Conservation (phyloP, 495 filamentous ascomycete genomes). For the Rhypophila decipiens region DNA sequence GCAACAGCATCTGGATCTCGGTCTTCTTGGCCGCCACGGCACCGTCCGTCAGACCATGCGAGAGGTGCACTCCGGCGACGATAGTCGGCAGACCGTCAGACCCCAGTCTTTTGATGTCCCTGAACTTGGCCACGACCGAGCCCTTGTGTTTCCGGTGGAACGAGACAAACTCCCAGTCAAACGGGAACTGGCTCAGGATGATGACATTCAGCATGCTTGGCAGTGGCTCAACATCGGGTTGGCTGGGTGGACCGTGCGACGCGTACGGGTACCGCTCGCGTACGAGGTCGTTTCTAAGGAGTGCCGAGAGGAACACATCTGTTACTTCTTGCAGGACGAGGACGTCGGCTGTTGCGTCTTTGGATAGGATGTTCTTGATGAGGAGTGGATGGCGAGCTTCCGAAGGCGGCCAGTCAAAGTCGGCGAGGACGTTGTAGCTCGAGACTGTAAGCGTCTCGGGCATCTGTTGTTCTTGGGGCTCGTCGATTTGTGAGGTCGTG, state of each 20-base stretch:
- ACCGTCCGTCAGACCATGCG: conserved; percentile 45
- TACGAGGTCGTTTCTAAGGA: conserved; percentile 40
- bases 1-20: conserved; percentile 39
- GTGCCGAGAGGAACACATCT: conserved; percentile 46
- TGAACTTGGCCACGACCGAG: conserved; percentile 38
- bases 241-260: conserved; percentile 43
- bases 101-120: conserved; percentile 15
- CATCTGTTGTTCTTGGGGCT: background rate
- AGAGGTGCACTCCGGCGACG: conserved; percentile 48
- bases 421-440: conserved; percentile 53
- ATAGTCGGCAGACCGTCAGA: conserved; percentile 25
- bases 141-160: conserved; percentile 45
- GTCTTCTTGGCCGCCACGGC: conserved; percentile 43
- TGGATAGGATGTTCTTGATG: conserved; percentile 35
- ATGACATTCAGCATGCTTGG: conserved; percentile 49
- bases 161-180: conserved; percentile 43
- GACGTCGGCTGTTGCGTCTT: conserved; percentile 32
- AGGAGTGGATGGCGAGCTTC: conserved; percentile 43
- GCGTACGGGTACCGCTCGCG: conserved; percentile 41
- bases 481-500: background rate
- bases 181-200: conserved; percentile 42
- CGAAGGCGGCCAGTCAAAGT: conserved; percentile 43
- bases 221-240: conserved; percentile 41
- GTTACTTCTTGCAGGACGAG: conserved; percentile 55
- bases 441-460: conserved; percentile 35